Percentiles rank a stretch among this genome's conserved stretches.
Conservation (phyloP, 257 asterid genomes). For the Coffea canephora region DNA sequence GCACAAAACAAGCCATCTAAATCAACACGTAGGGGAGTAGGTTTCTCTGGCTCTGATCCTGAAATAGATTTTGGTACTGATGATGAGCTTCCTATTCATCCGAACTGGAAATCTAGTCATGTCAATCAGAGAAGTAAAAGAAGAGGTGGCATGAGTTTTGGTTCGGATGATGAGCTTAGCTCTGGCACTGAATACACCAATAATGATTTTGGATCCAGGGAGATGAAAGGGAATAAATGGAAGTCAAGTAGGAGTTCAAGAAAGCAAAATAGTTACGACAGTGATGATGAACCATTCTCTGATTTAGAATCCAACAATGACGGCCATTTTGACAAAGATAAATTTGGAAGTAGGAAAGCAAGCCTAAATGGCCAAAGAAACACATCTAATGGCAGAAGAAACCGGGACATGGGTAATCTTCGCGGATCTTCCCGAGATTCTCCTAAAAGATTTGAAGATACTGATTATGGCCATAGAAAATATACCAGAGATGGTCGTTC, state of each 20-base stretch:
- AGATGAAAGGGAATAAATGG: constrained; percentile 33
- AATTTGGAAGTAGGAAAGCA: constrained; percentile 28
- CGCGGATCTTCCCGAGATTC: constrained; percentile 37
- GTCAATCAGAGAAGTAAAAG: constrained; percentile 43
- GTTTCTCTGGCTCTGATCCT: constrained; percentile 39
- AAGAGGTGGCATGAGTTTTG: constrained; percentile 42
- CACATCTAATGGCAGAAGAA: constrained; percentile 21
- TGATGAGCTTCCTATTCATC: constrained; percentile 79
- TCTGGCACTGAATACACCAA: constrained; percentile 44
- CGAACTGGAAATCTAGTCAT: constrained; percentile 71
- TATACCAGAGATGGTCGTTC: constrained; percentile 25
- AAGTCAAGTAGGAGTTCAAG: constrained; percentile 34
- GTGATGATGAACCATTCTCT: constrained; percentile 31
- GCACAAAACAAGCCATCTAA: constrained; percentile 30
- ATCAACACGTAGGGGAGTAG: constrained; percentile 33
- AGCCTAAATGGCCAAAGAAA: constrained; percentile 28
- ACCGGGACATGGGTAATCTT: constrained; percentile 29
- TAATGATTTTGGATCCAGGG: constrained; percentile 36
- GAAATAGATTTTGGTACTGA: constrained; percentile 63
- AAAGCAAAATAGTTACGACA: constrained; percentile 34
- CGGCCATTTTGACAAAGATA: constrained; percentile 12
- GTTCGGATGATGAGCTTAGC: constrained; percentile 56
- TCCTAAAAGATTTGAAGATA: constrained; percentile 34
- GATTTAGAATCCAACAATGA: constrained; percentile 41
- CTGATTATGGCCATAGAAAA: constrained; percentile 30